These are phyloP conservation scores for Perilla frutescens DNA, from an alignment of 257 asterid species.

Conservation along the genomic window DNA sequence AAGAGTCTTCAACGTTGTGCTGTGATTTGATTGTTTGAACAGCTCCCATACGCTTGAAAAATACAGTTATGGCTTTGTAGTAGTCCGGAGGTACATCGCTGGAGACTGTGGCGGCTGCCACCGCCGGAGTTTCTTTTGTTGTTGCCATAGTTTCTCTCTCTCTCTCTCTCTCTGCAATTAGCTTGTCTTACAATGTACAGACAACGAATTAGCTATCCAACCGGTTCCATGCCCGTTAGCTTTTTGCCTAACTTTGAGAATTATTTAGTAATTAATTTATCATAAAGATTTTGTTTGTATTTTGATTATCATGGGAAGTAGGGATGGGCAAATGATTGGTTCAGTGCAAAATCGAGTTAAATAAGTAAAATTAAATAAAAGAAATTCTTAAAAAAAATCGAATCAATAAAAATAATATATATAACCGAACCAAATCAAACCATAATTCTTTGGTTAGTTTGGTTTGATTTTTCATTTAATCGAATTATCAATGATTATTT, in stretches of 20 bases:
- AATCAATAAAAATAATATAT: too few species aligned
- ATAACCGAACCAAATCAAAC: too few species aligned
- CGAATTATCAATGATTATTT: too few species aligned
- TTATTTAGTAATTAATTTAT: neutral
- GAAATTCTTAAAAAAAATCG: too few species aligned
- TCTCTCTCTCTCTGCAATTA: neutral
- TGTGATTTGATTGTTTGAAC: conserved; percentile 41
- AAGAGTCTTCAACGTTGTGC: conserved; percentile 57
- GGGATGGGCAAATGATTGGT: too few species aligned
- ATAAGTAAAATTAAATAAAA: too few species aligned
- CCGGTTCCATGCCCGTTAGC: neutral
- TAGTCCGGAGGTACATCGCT: conserved; percentile 33
- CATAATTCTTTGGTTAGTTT: too few species aligned
- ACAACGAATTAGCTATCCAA: neutral
- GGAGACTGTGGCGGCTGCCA: conserved; percentile 29
- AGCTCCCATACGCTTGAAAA: conserved; percentile 41
- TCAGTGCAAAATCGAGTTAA: too few species aligned
- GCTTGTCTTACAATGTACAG: too few species aligned
- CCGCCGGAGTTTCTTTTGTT: conserved; percentile 33
- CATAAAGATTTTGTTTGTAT: too few species aligned
- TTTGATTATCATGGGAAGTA: too few species aligned
- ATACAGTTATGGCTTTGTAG: conserved; percentile 8
- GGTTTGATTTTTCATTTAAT: too few species aligned
- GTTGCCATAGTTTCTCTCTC: conserved; percentile 25
- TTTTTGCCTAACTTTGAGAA: neutral